Evolutionary conservation across 768 basidiomycete genomes (phyloP), one percentile per base, ranked within the genome.

Genomic region (Auriscalpium orientale): DNA sequence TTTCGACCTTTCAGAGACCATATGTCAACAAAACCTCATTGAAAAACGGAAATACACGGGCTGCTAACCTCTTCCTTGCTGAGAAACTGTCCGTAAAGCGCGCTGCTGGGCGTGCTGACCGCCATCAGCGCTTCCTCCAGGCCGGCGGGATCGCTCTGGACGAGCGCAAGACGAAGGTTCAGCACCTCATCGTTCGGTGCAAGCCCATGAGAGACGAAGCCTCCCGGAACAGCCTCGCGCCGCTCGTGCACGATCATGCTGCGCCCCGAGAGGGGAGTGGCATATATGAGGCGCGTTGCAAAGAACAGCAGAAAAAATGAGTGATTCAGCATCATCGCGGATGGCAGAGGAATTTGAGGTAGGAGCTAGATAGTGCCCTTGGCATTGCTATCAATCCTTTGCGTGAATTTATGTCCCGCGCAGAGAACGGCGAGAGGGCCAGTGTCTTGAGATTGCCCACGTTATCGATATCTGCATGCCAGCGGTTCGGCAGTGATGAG

Each of bases 31-130:
- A n/a, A 40, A 16, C 0, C 16, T 18, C 22, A n/a, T 10, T 12
- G 40, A 53, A 9, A 33, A 13, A 22, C 2, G 20, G 49, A 18
- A 5, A 12, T 21, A 10, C 7, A 34, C 16, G 49, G n/a, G 5
- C 5, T 21, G n/a, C 53, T 13, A 35, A 66, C 65, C 57, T 66
- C 62, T 36, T 60, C 62, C 62, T 62, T 65, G 53, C 53, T 55
- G n/a, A 66, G 37, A 43, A 58, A 61, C 52, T 60, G 58, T 6
- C 65, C 60, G 51, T 58, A 62, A 18, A 44, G 51, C 51, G 54
- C 38, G 54, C 56, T 66, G 20, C 50, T 50, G 10, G 65, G 65
- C 12, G 65, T 61, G 44, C 59, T 60, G 57, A 65, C 57, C 10
- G 53, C 53, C 45, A 46, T 46, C 11, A 54, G 46, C 46, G 53